Evolutionary conservation across 1,284 basidiomycete genomes (phyloP).

Genomic region (Pisolithus thermaeus): DNA sequence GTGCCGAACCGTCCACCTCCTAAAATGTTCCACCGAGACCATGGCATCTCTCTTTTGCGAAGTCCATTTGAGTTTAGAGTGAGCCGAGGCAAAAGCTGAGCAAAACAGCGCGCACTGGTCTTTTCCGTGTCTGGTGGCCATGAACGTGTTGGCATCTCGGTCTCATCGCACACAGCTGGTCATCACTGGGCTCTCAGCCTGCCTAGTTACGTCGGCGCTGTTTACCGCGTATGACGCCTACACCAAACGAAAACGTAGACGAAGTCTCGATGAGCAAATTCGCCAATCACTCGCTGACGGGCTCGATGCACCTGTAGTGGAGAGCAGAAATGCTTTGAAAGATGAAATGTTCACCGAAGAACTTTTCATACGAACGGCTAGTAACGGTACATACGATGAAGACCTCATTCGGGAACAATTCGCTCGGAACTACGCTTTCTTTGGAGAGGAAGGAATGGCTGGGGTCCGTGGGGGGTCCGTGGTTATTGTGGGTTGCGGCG

Average conservation of each 20-base stretch:
- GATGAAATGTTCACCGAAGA: slow-evolving; percentile 6
- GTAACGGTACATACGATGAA: slow-evolving; percentile 53
- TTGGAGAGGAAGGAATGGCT: slow-evolving; percentile 86
- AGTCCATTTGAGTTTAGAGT: no score
- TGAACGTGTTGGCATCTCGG: slow-evolving; percentile 22
- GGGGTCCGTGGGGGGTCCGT: slow-evolving; percentile 75
- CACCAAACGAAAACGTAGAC: slow-evolving; percentile 42
- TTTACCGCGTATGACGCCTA: slow-evolving; percentile 53
- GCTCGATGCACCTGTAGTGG: slow-evolving; percentile 15
- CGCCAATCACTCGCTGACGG: slow-evolving; percentile 41
- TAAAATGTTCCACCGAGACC: no score
- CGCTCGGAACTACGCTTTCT: slow-evolving; percentile 91
- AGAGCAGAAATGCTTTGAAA: slow-evolving; percentile 5
- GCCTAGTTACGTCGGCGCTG: slow-evolving; percentile 50
- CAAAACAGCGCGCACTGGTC: no score
- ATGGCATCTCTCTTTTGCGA: no score
- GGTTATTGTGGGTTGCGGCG: slow-evolving; percentile 91
- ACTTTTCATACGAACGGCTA: slow-evolving; percentile 12
- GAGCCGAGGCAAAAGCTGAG: no score
- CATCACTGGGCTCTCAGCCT: slow-evolving; percentile 57
- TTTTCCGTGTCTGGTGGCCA: slow-evolving; percentile 4
- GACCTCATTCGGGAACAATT: slow-evolving; percentile 80
- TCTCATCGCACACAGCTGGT: slow-evolving; percentile 53
- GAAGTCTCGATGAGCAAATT: slow-evolving; percentile 52
- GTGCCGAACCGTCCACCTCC: no score